These are phyloP conservation scores for Peribolospora kevripleyi DNA, from an alignment of 768 basidiomycete species.

Conservation along the genomic window DNA sequence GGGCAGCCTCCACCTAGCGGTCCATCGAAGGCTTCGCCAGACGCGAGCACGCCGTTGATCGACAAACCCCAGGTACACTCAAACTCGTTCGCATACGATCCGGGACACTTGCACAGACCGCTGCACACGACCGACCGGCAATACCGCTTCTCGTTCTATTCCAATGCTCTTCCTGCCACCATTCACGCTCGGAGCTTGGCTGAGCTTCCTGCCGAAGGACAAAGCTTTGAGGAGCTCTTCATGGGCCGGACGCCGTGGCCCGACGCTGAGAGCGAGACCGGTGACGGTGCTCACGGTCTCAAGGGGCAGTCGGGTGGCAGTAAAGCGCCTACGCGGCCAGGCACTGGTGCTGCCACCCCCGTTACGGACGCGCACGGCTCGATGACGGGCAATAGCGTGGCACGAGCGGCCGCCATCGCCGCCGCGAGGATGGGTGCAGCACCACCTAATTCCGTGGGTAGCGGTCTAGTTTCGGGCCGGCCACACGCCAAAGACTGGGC, in stretches of 20 bases:
- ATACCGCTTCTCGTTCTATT: constrained; percentile 96
- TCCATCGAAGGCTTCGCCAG: constrained; percentile 7
- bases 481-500: constrained; percentile 28
- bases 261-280: background rate
- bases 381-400: background rate
- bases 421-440: constrained; percentile 6
- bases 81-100: constrained; percentile 1
- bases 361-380: background rate
- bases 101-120: constrained; percentile 15
- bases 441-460: background rate
- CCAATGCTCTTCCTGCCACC: constrained; percentile 67
- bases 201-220: constrained; percentile 81
- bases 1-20: constrained; percentile 20
- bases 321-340: background rate
- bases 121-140: constrained; percentile 41
- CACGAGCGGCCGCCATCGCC: background rate
- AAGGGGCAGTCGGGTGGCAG: too few species aligned
- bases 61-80: background rate
- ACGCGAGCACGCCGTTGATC: constrained; percentile 1
- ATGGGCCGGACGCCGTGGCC: constrained; percentile 15
- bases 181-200: constrained; percentile 82
- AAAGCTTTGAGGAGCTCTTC: constrained; percentile 79
- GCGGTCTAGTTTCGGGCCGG: constrained; percentile 6
- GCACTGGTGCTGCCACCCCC: constrained; percentile 6
- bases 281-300: too few species aligned